A percentile compares a stretch with the other conserved stretches of the same genome.
Evolutionary conservation across 495 filamentous ascomycete genomes (phyloP).

Genomic region (Aspergillus hancockii): DNA sequence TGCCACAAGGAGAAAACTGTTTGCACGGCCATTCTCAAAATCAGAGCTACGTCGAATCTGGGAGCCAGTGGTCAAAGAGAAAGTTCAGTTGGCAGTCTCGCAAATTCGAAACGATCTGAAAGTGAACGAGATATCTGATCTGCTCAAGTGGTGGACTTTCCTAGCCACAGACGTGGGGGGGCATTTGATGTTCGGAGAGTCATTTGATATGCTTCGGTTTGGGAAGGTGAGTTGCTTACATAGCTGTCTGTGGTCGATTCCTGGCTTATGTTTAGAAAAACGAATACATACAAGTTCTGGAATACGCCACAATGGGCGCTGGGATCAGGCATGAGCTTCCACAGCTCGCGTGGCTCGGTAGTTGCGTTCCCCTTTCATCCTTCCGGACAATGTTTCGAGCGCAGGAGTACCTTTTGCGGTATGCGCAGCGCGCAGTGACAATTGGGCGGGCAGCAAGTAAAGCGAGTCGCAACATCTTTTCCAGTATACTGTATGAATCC

Average conservation of each 20-base stretch:
- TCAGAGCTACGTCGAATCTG: constrained; percentile 22
- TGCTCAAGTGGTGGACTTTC: constrained; percentile 50
- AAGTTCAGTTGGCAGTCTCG: constrained; percentile 27
- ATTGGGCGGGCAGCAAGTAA: constrained; percentile 11
- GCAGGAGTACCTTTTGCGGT: constrained; percentile 11
- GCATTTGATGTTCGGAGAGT: constrained; percentile 51
- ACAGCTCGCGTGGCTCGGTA: constrained; percentile 16
- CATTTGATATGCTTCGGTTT: constrained; percentile 45
- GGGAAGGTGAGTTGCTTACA: constrained; percentile 32
- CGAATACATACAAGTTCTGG: constrained; percentile 33
- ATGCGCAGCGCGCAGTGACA: constrained; percentile 10
- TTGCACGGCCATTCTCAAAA: constrained; percentile 34
- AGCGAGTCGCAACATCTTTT: constrained; percentile 12
- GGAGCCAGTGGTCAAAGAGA: constrained; percentile 23
- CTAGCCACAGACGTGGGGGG: constrained; percentile 50
- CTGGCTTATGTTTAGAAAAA: constrained; percentile 20
- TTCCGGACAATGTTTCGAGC: constrained; percentile 23
- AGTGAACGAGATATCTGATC: constrained; percentile 29
- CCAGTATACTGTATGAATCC: constrained; percentile 32
- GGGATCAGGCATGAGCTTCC: constrained; percentile 20
- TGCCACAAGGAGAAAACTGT: constrained; percentile 26
- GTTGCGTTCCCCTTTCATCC: constrained; percentile 15
- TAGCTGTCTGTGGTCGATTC: background rate
- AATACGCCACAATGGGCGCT: constrained; percentile 15
- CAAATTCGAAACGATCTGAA: constrained; percentile 28